Conservation (phyloP, 108 stramenopile species). For the Cyclotella cryptica region DNA sequence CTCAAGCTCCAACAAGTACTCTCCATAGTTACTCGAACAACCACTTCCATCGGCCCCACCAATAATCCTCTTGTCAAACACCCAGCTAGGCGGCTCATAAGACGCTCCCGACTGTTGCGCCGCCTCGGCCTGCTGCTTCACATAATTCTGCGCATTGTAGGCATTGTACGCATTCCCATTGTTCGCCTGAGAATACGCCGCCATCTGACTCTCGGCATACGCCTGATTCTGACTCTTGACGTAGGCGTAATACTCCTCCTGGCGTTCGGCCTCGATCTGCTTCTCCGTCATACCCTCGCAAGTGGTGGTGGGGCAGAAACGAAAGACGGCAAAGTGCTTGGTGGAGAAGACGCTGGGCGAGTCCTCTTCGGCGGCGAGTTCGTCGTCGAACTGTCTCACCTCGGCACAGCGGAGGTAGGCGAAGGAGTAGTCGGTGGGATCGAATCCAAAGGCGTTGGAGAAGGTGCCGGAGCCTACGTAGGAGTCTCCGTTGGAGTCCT, state of each 20-base stretch:
- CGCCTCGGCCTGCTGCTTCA: constrained; percentile 15
- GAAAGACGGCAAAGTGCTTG: constrained; percentile 82
- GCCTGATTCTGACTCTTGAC: constrained; percentile 7
- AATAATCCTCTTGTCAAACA: constrained; percentile 24
- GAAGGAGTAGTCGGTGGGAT: constrained; percentile 73
- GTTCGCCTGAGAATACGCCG: background rate
- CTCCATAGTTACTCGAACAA: constrained; percentile 74
- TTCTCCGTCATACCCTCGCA: constrained; percentile 50
- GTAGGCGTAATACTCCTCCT: background rate
- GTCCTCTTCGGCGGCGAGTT: constrained; percentile 54
- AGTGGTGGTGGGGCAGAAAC: constrained; percentile 73
- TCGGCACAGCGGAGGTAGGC: constrained; percentile 81
- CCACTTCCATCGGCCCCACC: constrained; percentile 55
- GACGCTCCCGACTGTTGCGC: background rate
- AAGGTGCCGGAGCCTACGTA: constrained; percentile 26
- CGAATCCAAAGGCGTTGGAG: constrained; percentile 54
- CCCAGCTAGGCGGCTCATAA: constrained; percentile 17
- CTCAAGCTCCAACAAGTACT: constrained; percentile 79
- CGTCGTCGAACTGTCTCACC: constrained; percentile 51
- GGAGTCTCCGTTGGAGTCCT: constrained; percentile 34
- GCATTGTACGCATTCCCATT: background rate
- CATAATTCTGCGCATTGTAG: constrained; percentile 9
- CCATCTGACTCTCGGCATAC: background rate
- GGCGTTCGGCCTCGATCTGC: constrained; percentile 18
- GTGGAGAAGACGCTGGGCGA: constrained; percentile 59